Base-by-base conservation (phyloP, 1,284 basidiomycete species). In the Apiotrichum montevideense region DNA sequence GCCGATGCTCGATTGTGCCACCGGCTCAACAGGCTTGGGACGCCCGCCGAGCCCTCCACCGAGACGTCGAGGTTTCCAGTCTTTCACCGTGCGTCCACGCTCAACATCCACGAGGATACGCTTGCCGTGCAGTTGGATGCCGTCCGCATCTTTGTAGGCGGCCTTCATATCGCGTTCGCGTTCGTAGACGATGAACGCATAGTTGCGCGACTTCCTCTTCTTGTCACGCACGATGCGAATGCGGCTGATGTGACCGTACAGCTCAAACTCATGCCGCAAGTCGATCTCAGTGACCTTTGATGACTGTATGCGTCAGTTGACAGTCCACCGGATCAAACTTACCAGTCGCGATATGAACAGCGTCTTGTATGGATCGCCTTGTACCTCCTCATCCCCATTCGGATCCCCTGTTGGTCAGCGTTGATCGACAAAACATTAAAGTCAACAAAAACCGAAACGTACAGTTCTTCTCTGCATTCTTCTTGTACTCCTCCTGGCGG, bases 121-220 rank as follows among this genome's bases (percentile, higher is more conserved):
- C 72, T 96, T 93, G 68, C 91, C 91, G 81, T 92, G 88, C 66
- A 99, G 92, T 61, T 91, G 88, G 48, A 98, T 83, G 13, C 94
- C 91, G 69, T 98, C 95, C n/a, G 94, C 96, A 73, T 98, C 95
- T 79, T 98, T 98, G 82, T 98, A 99, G 9, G 95, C 96, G 61
- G 93, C 95, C 84, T 97, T 97, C 96, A 98, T 98, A 75, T 99
- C 96, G 59, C 93, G 85, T 79, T 98, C 96, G 33, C 94, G 84
- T 74, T 99, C 96, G 69, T 92, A 99, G 6, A 98, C 91, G 61
- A 99, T 83, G 77, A 99, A 99, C 14, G 95, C 96, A 75, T 98
- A 98, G 15, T 93, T 92, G 63, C 88, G 82, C 69, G 87, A 85
- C 62, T 91, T 88, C 50, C 84, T 86, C 67, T 92, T 88, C 73